Conservation (phyloP, 73 alveolate species). For the Diophrys appendiculata region DNA sequence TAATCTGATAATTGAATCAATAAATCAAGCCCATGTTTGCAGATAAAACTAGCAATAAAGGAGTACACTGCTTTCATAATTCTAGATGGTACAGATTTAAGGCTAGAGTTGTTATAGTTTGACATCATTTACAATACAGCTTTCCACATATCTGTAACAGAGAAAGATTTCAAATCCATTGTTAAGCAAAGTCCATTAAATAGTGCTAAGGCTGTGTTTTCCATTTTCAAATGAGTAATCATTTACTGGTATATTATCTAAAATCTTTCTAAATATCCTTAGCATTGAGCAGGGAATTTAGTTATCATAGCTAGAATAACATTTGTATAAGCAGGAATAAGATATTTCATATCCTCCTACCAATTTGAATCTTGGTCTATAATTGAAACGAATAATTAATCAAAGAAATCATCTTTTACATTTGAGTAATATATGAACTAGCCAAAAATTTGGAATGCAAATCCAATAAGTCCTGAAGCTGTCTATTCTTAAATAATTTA, state of each 20-base stretch:
- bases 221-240: too few relatives aligned
- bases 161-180: background rate
- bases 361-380: constrained; percentile 13
- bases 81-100: background rate
- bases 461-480: too few relatives aligned
- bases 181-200: background rate
- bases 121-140: background rate
- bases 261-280: too few relatives aligned
- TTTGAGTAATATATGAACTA: too few relatives aligned
- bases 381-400: too few relatives aligned
- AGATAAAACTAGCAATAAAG: background rate
- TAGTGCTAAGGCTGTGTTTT: background rate
- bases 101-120: background rate
- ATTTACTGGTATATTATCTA: too few relatives aligned
- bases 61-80: background rate
- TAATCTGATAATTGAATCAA: background rate
- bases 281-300: too few relatives aligned
- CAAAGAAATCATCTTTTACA: too few relatives aligned
- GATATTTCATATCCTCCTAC: constrained; percentile 48
- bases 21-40: background rate
- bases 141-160: background rate
- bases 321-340: constrained; percentile 34
- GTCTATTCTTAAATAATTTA: too few relatives aligned
- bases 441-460: too few relatives aligned
- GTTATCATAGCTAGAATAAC: too few relatives aligned